These are phyloP conservation scores for Saturnispora quitensis DNA, from an alignment of 805 yeast genomes.

Conservation along the genomic window DNA sequence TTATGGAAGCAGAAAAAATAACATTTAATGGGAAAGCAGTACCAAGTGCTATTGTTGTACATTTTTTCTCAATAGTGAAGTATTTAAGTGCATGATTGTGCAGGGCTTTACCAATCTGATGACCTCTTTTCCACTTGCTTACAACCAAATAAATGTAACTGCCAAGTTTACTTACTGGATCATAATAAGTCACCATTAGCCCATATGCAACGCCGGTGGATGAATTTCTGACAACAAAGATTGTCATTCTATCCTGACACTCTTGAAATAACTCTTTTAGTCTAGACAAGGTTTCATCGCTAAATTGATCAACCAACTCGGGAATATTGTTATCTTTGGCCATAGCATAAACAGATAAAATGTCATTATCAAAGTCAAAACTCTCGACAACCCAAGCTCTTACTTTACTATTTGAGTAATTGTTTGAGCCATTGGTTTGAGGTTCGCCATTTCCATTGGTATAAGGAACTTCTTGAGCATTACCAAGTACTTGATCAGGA, in stretches of 20 bases:
- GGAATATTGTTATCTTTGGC: constrained; percentile 30
- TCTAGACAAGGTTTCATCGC: constrained; percentile 3
- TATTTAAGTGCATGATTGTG: constrained; percentile 46
- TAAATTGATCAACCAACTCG: constrained; percentile 5
- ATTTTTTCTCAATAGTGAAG: constrained; percentile 34
- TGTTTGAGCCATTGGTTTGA: background rate
- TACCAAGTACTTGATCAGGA: background rate
- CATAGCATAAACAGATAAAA: constrained; percentile 37
- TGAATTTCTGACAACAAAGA: constrained; percentile 50
- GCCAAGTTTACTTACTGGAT: constrained; percentile 30
- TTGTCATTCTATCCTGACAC: constrained; percentile 29
- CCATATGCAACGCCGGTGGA: constrained; percentile 47
- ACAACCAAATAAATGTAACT: constrained; percentile 40
- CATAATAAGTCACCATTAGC: constrained; percentile 44
- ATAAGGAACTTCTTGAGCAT: background rate
- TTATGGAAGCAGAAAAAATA: constrained; percentile 5
- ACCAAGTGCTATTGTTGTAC: constrained; percentile 35
- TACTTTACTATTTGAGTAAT: constrained; percentile 10
- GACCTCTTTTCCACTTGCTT: constrained; percentile 43
- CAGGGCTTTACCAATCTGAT: constrained; percentile 46
- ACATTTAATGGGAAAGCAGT: constrained; percentile 36
- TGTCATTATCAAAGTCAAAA: constrained; percentile 41
- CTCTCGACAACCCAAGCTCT: constrained; percentile 51
- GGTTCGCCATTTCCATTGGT: background rate
- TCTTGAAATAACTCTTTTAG: constrained; percentile 16